phyloP scores from a whole-genome alignment of 441 rosid genomes.

The Gossypium trilobum region DNA sequence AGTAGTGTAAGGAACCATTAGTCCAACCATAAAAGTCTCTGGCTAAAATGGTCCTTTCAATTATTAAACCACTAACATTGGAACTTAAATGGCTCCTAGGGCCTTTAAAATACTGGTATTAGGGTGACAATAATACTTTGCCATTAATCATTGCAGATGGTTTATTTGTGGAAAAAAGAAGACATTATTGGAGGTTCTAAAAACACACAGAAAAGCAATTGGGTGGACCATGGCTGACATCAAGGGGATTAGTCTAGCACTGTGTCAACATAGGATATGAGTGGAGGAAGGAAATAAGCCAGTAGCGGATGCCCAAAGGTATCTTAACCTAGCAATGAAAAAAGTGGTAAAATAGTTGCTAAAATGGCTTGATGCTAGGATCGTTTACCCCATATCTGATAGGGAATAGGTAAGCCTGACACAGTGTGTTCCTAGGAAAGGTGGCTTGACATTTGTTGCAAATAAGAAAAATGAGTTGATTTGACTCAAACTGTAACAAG shows the following conservation, averaged over 20 bases:
- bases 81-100: not conserved
- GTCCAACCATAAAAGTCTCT: not conserved
- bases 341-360: not conserved
- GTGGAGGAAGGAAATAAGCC: not conserved
- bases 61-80: not conserved
- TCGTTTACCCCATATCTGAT: not conserved
- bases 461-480: not conserved
- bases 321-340: not conserved
- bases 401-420: not conserved
- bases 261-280: not conserved
- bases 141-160: not conserved
- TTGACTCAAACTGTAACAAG: not conserved
- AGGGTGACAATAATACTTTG: not conserved
- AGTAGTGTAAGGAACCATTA: not conserved
- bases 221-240: not conserved
- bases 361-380: not conserved
- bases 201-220: not conserved
- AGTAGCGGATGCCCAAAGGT: not conserved
- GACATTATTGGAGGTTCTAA: not conserved
- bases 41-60: not conserved
- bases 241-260: not conserved
- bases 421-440: not conserved
- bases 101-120: not conserved
- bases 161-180: not conserved
- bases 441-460: not conserved